Evolutionary conservation across 2,329 filamentous ascomycete species (phyloP).

Genomic region (Colletotrichum sp.): DNA sequence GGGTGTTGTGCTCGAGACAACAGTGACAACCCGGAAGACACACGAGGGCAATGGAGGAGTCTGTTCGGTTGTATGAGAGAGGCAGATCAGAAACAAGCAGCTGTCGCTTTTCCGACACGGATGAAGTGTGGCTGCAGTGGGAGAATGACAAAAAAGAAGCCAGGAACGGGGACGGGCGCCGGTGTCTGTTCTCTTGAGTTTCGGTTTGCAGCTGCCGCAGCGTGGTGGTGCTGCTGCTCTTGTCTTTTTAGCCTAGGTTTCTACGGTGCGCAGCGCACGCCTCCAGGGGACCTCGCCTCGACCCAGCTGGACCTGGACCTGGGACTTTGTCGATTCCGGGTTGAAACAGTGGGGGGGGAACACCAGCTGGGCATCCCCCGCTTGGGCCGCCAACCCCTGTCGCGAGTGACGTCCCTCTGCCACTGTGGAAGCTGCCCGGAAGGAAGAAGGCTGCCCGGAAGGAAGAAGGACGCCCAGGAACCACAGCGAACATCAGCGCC

Average conservation of each 20-base stretch:
- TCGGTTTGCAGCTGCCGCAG: slow-evolving; percentile 6
- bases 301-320: neutral
- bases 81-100: neutral
- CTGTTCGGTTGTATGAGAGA: neutral
- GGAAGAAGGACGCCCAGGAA: neutral
- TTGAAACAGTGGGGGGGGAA: slow-evolving; percentile 13
- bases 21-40: neutral
- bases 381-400: slow-evolving; percentile 6
- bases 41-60: neutral
- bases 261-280: neutral
- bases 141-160: neutral
- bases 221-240: neutral
- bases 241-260: neutral
- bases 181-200: slow-evolving; percentile 17
- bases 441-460: neutral
- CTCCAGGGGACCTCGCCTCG: neutral
- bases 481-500: neutral
- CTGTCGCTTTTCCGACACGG: neutral
- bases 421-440: neutral
- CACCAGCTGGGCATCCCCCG: neutral
- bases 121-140: neutral
- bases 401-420: slow-evolving; percentile 4
- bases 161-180: neutral
- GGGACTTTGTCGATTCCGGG: neutral
- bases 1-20: neutral